Evolutionary conservation across 768 basidiomycete species (phyloP), one percentile per base, ranked within the genome.

Genomic region (Termitomyces sp.): DNA sequence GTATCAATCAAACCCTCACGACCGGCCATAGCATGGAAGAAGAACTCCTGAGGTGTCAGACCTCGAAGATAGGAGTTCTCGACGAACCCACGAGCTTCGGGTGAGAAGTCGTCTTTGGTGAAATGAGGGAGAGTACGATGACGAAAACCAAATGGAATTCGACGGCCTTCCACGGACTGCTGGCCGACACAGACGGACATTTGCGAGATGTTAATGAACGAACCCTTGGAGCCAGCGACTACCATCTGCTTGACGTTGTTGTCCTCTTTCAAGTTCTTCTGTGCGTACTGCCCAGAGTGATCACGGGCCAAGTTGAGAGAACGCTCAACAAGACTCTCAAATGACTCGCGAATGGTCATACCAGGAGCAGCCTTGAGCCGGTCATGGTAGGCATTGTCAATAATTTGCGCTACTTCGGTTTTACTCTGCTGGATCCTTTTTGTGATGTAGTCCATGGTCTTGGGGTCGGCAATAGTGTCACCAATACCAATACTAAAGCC

Each of bases 201-300:
- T 74, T 99, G 97, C 11, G 97, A 98, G 66, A 99, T 98, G 73
- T 99, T 99, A 81, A 98, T 99, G 79, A 94, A 95, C 0, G 94
- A 94, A 72, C 95, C 94, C 73, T 99, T 98, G 12, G 97, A 97
- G 25, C 97, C 97, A 10, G 97, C 95, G 6, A 96, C 93, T 67
- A 98, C 96, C 97, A 99, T 99, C 82, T 98, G 97, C 80, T 98
- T 99, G 77, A 98, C 95, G 65, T 98, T 98, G 79, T 99, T 98
- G 74, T 97, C 95, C 70, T 93, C 92, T 80, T 98, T 98, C 81
- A 98, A 78, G 68, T 88, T 88, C 75, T 94, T 89, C 75, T 98
- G 94, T n/a, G 95, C 96, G 44, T 88, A 91, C 68, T 94, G 93
- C 77, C 97, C 97, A 28, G 94, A 94, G 46, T 83, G 82, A 67